Evolutionary conservation across 192 early-diverging fungal species (phyloP).

Genomic region (Gamsiella multidivaricata): DNA sequence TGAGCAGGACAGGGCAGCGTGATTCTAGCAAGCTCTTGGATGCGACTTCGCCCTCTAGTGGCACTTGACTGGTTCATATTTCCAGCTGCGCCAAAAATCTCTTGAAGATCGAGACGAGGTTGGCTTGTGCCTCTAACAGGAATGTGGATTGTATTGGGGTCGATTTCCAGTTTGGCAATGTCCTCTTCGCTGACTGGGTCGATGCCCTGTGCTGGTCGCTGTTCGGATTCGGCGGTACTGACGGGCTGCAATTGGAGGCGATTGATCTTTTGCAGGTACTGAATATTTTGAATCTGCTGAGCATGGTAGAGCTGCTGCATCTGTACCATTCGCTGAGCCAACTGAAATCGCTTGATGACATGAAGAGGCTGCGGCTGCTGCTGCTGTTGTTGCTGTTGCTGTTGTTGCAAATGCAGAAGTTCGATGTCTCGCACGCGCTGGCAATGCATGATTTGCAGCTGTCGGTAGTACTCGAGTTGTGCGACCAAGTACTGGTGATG

Average conservation of each 20-base stretch:
- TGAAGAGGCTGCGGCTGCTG: conserved; percentile 28
- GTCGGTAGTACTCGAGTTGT: conserved; percentile 41
- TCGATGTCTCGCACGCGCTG: conserved; percentile 43
- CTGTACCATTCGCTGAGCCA: conserved; percentile 34
- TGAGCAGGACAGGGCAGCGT: conserved; percentile 30
- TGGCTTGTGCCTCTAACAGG: conserved; percentile 1
- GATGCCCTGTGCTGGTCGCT: background rate
- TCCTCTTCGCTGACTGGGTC: conserved; percentile 1
- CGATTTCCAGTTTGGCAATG: conserved; percentile 22
- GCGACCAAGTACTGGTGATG: conserved; percentile 21
- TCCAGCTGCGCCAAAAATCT: conserved; percentile 8
- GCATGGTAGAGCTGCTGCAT: conserved; percentile 34
- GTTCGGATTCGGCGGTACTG: background rate
- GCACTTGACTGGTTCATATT: background rate
- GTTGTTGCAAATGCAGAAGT: conserved; percentile 29
- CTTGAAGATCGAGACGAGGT: conserved; percentile 18
- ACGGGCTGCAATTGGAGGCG: conserved; percentile 9
- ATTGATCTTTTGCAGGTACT: conserved; percentile 34
- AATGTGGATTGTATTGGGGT: conserved; percentile 38
- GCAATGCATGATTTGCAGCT: conserved; percentile 47
- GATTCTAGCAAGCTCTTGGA: conserved; percentile 26
- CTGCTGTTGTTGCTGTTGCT: conserved; percentile 19
- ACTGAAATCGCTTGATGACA: conserved; percentile 21
- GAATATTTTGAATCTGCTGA: conserved; percentile 42
- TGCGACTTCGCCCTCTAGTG: background rate